Evolutionary conservation across 208 protist species (phyloP), one percentile per base, ranked within the genome.

Genomic region (Leishmania tarentolae): DNA sequence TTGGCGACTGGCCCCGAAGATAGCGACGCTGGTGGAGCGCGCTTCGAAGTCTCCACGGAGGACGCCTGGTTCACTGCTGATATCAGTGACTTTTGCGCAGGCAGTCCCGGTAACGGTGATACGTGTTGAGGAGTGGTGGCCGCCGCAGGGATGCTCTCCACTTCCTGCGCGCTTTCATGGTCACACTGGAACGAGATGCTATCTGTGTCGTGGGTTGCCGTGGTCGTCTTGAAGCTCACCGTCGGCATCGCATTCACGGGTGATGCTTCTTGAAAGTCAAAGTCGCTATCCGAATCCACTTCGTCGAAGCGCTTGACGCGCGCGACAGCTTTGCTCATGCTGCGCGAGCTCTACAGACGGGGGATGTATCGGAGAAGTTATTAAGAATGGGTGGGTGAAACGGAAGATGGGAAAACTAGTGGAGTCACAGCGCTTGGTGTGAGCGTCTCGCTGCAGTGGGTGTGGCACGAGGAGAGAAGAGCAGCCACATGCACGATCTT

Each of bases 271-370:
- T 84, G 69, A 2, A 85, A 71, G n/a, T 88, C 85, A 24, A 86
- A 80, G 47, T 91, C 87, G 76, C 87, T 91, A 65, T 88, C 85
- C 21, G 80, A 87, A 73, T 91, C 87, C 40, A 91, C 80, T 17
- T 91, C 87, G 59, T 84, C 82, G 69, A 91, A 91, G 65, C 82
- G 83, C 74, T 70, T 82, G 42, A 89, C 76, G 6, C 76, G 79
- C 0, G 66, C 9, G 15, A 57, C 72, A 37, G 40, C 37, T 24
- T 72, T 72, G 35, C 24, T 24, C 68, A 81, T 87, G 9, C 28
- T 47, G n/a, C 19, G 8, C 31, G 4, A 17, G 68, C 47, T 2
- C 17, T 6, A 31, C 42, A 52, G 68, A 42, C 42, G 37, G n/a
- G 13, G 21, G 37, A 52, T 19, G 8, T 35, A 9, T 17, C 24